Percentiles rank a stretch among this genome's conserved stretches.
These are phyloP conservation scores for Globisporangium cederbergense DNA, from an alignment of 352 stramenopile genomes.

Conservation along the genomic window DNA sequence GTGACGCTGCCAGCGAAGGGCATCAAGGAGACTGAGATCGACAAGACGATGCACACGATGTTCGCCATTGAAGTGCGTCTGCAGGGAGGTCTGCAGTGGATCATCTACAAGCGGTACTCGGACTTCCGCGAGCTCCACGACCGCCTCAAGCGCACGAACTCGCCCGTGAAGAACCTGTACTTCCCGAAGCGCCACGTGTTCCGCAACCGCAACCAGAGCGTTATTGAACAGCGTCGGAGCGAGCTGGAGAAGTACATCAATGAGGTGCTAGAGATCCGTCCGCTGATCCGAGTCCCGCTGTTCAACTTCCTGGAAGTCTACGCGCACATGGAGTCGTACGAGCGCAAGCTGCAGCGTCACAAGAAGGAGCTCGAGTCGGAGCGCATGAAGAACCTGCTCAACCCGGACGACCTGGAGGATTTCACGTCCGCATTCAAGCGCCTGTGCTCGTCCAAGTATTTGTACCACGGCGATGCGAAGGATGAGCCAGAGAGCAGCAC, in stretches of 20 bases:
- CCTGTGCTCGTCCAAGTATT: slow-evolving; percentile 81
- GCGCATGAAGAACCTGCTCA: slow-evolving; percentile 84
- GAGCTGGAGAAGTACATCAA: slow-evolving; percentile 89
- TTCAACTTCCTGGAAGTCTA: slow-evolving; percentile 89
- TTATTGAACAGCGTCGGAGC: slow-evolving; percentile 82
- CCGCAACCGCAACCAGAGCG: slow-evolving; percentile 75
- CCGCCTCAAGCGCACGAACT: slow-evolving; percentile 72
- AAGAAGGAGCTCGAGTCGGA: slow-evolving; percentile 87
- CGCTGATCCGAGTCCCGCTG: slow-evolving; percentile 78
- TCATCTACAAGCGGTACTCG: slow-evolving; percentile 88
- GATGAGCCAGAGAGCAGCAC: slow-evolving; percentile 22
- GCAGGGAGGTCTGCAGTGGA: slow-evolving; percentile 79
- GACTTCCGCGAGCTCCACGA: slow-evolving; percentile 88
- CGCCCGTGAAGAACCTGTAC: slow-evolving; percentile 70
- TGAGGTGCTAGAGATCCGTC: slow-evolving; percentile 75
- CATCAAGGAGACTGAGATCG: slow-evolving; percentile 77
- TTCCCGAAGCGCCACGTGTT: slow-evolving; percentile 88
- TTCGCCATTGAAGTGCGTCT: slow-evolving; percentile 81
- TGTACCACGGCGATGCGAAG: slow-evolving; percentile 65
- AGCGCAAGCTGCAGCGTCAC: slow-evolving; percentile 78
- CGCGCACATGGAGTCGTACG: slow-evolving; percentile 84
- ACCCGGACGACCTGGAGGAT: slow-evolving; percentile 56
- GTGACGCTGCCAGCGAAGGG: slow-evolving; percentile 62
- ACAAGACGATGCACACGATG: slow-evolving; percentile 78
- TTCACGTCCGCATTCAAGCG: slow-evolving; percentile 76